Conservation (phyloP, 345 rosid genomes). For the Populus euphratica region DNA sequence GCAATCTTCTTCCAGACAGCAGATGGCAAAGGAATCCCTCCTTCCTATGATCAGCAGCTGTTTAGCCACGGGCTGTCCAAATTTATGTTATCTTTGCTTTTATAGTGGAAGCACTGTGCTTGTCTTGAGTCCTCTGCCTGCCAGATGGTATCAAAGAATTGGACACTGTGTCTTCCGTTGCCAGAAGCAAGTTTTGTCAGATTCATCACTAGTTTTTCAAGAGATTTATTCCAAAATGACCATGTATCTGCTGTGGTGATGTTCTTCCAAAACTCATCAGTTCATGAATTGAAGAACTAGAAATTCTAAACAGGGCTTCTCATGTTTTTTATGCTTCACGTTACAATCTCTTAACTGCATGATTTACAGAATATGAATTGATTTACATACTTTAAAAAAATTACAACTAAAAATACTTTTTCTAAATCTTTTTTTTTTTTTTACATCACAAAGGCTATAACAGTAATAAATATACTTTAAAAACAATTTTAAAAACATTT, state of each 20-base stretch:
- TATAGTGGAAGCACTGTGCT: not conserved
- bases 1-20: not conserved
- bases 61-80: conserved; percentile 1
- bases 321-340: no score
- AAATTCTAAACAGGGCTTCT: no score
- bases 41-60: not conserved
- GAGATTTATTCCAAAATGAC: not conserved
- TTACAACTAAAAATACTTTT: no score
- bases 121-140: not conserved
- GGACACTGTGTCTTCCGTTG: not conserved
- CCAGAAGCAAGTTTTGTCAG: conserved; percentile 2
- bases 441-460: no score
- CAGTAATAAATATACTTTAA: no score
- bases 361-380: no score
- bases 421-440: no score
- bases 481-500: no score
- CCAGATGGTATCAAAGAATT: not conserved
- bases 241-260: not conserved
- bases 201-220: not conserved
- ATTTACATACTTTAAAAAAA: no score
- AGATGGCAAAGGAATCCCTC: not conserved
- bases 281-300: no score
- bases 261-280: no score
- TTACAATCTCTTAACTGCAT: no score
- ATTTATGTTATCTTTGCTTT: not conserved